Percentiles rank a stretch among this genome's conserved stretches.
Conservation (phyloP, 2,329 filamentous ascomycete genomes). For the Byssochlamys sp. region DNA sequence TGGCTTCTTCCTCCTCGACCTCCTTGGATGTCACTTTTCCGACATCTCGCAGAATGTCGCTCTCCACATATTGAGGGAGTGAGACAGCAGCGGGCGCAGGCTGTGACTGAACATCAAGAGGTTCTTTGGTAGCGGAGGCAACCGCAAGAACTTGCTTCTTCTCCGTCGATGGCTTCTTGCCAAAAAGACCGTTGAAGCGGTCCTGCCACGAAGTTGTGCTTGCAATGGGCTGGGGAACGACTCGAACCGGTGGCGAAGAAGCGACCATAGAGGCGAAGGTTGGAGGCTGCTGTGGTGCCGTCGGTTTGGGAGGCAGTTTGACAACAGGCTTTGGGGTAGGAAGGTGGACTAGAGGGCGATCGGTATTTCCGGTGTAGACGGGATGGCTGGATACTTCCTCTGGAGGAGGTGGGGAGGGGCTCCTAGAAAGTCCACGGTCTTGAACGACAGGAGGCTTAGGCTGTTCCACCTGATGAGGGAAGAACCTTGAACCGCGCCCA, state of each 20-base stretch:
- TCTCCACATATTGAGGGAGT: constrained; percentile 43
- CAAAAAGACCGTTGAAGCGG: constrained; percentile 67
- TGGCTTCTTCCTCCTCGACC: constrained; percentile 68
- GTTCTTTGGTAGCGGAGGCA: constrained; percentile 58
- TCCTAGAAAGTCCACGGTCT: constrained; percentile 25
- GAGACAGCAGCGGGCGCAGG: constrained; percentile 59
- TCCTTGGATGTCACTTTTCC: constrained; percentile 51
- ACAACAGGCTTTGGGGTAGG: constrained; percentile 62
- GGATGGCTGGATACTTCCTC: constrained; percentile 48
- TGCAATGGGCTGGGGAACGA: constrained; percentile 33
- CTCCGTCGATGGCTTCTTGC: constrained; percentile 46
- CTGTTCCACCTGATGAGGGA: constrained; percentile 33
- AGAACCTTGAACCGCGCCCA: constrained; percentile 40
- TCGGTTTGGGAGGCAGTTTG: constrained; percentile 59
- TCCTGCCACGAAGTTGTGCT: constrained; percentile 61
- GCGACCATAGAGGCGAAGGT: constrained; percentile 36
- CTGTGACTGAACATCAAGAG: constrained; percentile 49
- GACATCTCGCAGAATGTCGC: constrained; percentile 29
- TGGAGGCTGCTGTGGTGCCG: constrained; percentile 37
- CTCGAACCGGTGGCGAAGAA: constrained; percentile 29
- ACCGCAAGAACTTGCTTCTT: constrained; percentile 51
- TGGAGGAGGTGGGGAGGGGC: constrained; percentile 47
- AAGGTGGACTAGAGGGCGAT: constrained; percentile 48
- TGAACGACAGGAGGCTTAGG: constrained; percentile 22
- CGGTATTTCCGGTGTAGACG: constrained; percentile 42